Evolutionary conservation across 768 basidiomycete species (phyloP), one percentile per base, ranked within the genome.

Genomic region (Mycena haematopus): DNA sequence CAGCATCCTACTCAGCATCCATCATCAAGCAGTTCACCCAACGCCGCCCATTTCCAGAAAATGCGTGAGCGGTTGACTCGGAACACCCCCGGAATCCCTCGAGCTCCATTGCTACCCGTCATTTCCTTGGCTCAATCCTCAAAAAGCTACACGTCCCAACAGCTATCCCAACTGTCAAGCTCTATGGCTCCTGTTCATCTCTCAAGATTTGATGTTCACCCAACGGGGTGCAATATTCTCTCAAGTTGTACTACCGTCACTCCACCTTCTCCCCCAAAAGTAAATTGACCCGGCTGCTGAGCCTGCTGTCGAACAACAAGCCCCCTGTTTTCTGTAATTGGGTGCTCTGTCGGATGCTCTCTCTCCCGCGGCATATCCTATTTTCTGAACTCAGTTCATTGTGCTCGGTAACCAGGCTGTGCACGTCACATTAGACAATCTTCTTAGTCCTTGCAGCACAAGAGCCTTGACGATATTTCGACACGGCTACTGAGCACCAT

Each of bases 371-470:
- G 50, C 15, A 21, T 52, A 35, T 35, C 24, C 38, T 31, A 44
- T 36, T 15, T 17, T 15, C 33, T 25, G 44, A 47, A 44, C 21
- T 29, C 9, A n/a, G 3, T 21, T 9, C 13, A 13, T 47, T 33
- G 1, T 51, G 25, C 22, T 24, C 29, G 9, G 56, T 44, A 56
- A 56, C 52, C 17, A 24, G 24, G 56, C 62, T 19, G 57, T 64
- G 62, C 62, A 59, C 57, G 57, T 63, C 56, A 49, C 62, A 58
- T 58, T 54, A 53, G 27, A 52, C 42, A 14, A 53, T 24, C 24
- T 3, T 27, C 21, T 29, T 11, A 51, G 35, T 27, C 53, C 19
- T 33, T 17, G 50, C n/a, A 38, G 21, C 24, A 25, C 25, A 52
- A 46, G 6, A 24, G 17, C 58, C 15, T 27, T 25, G 11, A 33